Percentiles rank a stretch among this genome's conserved stretches.
phyloP scores from a whole-genome alignment of 768 basidiomycete species.

The Candolleomyces aberdarensis region DNA sequence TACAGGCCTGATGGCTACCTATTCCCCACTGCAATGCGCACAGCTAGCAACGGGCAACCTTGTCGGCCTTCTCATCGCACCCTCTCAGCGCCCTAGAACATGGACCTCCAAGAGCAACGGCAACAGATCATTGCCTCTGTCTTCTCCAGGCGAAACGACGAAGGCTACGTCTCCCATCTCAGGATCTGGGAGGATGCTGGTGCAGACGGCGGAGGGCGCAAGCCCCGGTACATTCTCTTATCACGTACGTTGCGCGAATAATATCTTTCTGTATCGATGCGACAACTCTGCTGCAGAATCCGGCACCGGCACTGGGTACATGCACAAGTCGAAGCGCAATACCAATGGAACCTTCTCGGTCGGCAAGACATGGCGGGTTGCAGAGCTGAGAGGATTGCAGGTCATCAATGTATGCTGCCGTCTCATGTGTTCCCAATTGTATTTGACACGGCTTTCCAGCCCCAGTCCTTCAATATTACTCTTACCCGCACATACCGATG shows the following conservation, averaged over 20 bases:
- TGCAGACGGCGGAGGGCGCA: conserved; percentile 63
- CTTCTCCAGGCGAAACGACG: conserved; percentile 75
- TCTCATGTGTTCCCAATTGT: not conserved
- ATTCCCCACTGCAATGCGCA: not conserved
- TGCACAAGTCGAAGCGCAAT: conserved; percentile 97
- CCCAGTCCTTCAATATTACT: conserved; percentile 72
- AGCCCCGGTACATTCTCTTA: conserved; percentile 88
- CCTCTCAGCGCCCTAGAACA: not conserved
- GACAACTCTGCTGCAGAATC: conserved; percentile 42
- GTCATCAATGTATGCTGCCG: conserved; percentile 59
- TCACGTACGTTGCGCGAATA: conserved; percentile 62
- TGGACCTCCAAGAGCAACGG: conserved; percentile 45
- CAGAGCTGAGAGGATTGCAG: conserved; percentile 79
- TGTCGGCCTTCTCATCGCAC: conserved; percentile 11
- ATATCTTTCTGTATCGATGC: not conserved
- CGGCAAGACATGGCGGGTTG: conserved; percentile 92
- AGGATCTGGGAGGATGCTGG: conserved; percentile 92
- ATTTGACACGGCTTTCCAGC: conserved; percentile 34
- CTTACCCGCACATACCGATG: conserved; percentile 89
- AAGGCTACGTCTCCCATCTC: conserved; percentile 82
- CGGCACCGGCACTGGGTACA: conserved; percentile 57
- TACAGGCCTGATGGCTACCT: not conserved
- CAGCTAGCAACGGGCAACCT: conserved; percentile 1
- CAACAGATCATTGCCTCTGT: conserved; percentile 80
- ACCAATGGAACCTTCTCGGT: conserved; percentile 93